Percentiles rank a stretch among this genome's conserved stretches.
Conservation (phyloP, 768 basidiomycete genomes). For the Naganishia randhawae region DNA sequence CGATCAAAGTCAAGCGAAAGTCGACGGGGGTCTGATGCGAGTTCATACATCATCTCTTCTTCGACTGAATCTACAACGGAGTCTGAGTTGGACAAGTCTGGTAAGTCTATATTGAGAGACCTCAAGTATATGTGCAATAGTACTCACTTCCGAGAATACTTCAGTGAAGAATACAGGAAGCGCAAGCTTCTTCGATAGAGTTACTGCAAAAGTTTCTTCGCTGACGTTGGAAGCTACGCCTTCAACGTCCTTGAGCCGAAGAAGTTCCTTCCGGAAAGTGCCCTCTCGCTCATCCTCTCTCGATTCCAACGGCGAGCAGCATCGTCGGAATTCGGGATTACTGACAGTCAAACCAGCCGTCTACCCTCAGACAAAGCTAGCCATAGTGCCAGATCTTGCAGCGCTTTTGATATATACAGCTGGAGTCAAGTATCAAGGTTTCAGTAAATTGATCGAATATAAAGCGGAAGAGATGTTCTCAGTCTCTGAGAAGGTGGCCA, state of each 20-base stretch:
- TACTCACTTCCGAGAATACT: not conserved
- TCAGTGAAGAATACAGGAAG: not conserved
- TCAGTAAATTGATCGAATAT: slow-evolving; percentile 81
- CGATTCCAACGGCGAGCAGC: slow-evolving; percentile 2
- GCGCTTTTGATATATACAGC: slow-evolving; percentile 85
- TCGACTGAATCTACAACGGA: slow-evolving; percentile 21
- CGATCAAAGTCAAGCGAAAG: not conserved
- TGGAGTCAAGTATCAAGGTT: slow-evolving; percentile 87
- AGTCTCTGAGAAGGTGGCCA: slow-evolving; percentile 76
- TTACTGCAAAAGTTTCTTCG: slow-evolving; percentile 21
- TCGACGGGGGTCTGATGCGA: not conserved
- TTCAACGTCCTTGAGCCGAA: not conserved
- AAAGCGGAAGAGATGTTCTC: slow-evolving; percentile 87
- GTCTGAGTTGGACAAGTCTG: slow-evolving; percentile 19
- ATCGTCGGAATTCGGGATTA: not conserved
- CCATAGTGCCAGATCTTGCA: slow-evolving; percentile 64
- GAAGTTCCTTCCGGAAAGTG: slow-evolving; percentile 5
- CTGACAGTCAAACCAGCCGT: not conserved
- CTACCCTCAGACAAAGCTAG: not conserved
- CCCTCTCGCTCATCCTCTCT: slow-evolving; percentile 22
- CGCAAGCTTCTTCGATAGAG: slow-evolving; percentile 11
- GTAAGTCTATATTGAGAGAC: not conserved
- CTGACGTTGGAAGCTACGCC: slow-evolving; percentile 1
- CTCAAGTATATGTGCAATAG: not conserved
- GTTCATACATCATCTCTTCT: slow-evolving; percentile 1